phyloP scores from a whole-genome alignment of 768 basidiomycete species.

The Pleurotus tuber-regium region DNA sequence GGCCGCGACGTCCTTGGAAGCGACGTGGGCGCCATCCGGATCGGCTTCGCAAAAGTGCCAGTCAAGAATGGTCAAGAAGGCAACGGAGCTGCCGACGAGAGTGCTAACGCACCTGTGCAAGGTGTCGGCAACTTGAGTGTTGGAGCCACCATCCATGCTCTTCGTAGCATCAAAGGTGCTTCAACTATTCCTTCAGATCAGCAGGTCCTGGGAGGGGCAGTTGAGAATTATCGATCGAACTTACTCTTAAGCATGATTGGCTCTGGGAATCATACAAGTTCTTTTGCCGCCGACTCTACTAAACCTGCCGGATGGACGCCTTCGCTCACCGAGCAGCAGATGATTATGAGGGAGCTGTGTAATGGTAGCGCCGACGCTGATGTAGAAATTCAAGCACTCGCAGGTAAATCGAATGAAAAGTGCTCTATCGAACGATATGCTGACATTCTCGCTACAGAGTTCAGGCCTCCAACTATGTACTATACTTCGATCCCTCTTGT shows the following conservation, averaged over 20 bases:
- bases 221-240: conserved; percentile 95
- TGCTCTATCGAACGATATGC: conserved; percentile 3
- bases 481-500: conserved; percentile 94
- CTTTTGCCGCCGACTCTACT: conserved; percentile 52
- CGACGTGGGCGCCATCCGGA: conserved; percentile 95
- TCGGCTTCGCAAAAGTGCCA: conserved; percentile 96
- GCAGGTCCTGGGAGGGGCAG: conserved; percentile 85
- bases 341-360: conserved; percentile 93
- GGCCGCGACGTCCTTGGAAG: conserved; percentile 94
- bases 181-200: conserved; percentile 89
- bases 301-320: conserved; percentile 69
- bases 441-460: conserved; percentile 54
- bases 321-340: conserved; percentile 90
- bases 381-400: conserved; percentile 78
- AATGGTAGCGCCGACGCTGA: conserved; percentile 76
- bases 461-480: conserved; percentile 92
- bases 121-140: conserved; percentile 85
- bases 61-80: conserved; percentile 81
- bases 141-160: conserved; percentile 83
- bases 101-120: conserved; percentile 63
- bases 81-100: conserved; percentile 58
- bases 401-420: conserved; percentile 53
- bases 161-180: conserved; percentile 89
- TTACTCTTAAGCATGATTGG: conserved; percentile 86
- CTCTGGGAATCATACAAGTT: conserved; percentile 63